Percentiles rank a stretch among this genome's conserved stretches.
phyloP scores from a whole-genome alignment of 2,329 filamentous ascomycete genomes.

The Stagonosporopsis tanaceti region DNA sequence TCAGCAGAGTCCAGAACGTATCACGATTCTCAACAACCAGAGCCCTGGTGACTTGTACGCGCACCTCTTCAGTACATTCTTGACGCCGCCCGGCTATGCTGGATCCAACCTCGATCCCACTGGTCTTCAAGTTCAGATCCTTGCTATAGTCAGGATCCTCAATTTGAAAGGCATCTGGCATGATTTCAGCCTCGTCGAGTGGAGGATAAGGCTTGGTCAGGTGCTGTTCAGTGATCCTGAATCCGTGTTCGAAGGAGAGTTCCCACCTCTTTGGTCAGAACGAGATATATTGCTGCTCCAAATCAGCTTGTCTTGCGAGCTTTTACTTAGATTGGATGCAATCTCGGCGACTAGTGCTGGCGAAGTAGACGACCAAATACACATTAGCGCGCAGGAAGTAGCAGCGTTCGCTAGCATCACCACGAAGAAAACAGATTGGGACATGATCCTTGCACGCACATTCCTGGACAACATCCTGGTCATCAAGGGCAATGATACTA shows the following conservation, averaged over 20 bases:
- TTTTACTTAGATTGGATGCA: conserved; percentile 63
- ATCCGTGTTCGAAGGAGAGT: conserved; percentile 29
- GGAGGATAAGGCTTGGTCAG: conserved; percentile 76
- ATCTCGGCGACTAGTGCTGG: conserved; percentile 44
- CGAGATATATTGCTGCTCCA: conserved; percentile 64
- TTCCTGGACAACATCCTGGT: conserved; percentile 62
- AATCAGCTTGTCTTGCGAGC: conserved; percentile 62
- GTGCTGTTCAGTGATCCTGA: conserved; percentile 68
- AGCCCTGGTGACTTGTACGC: conserved; percentile 62
- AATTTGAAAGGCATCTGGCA: conserved; percentile 74
- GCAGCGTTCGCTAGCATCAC: conserved; percentile 56
- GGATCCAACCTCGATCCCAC: conserved; percentile 62
- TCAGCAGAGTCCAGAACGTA: conserved; percentile 63
- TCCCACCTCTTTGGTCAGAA: conserved; percentile 48
- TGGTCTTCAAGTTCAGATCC: conserved; percentile 73
- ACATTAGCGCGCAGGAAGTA: conserved; percentile 55
- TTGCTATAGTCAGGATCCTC: conserved; percentile 71
- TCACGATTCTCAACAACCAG: conserved; percentile 58
- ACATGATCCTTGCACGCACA: conserved; percentile 61
- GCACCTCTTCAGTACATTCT: conserved; percentile 53
- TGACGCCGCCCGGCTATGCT: conserved; percentile 51
- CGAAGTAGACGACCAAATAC: conserved; percentile 49
- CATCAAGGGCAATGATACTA: conserved; percentile 34
- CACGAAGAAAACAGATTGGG: conserved; percentile 64
- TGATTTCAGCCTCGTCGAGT: conserved; percentile 77